Evolutionary conservation across 2,329 filamentous ascomycete genomes (phyloP).

Genomic region (Exophiala sp.): DNA sequence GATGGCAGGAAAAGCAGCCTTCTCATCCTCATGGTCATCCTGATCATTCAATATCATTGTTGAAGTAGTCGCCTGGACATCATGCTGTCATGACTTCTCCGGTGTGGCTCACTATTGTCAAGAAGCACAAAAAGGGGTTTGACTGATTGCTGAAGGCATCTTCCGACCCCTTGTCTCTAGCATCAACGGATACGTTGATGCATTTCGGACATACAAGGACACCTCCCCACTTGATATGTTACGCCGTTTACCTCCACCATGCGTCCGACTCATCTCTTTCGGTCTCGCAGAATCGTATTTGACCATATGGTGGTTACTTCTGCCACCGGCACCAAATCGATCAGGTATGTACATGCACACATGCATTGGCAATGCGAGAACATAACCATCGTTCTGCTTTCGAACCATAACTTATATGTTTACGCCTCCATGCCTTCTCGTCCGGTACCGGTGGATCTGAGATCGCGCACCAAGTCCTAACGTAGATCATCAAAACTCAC

Average conservation of each 20-base stretch:
- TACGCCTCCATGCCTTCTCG: not conserved
- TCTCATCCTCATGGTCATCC: not conserved
- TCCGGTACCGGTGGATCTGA: not conserved
- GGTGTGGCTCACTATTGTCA: not conserved
- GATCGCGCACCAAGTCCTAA: not conserved
- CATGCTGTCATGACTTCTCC: not conserved
- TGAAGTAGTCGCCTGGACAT: not conserved
- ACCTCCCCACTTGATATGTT: not conserved
- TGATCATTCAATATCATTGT: not conserved
- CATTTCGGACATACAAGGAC: slow-evolving; percentile 4
- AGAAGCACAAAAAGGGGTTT: not conserved
- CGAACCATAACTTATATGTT: not conserved
- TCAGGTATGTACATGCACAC: too few species aligned
- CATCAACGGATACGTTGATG: not conserved
- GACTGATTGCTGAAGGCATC: not conserved
- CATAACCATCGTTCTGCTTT: not conserved
- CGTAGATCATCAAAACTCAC: not conserved
- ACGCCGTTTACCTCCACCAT: not conserved
- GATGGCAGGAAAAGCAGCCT: not conserved
- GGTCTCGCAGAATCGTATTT: not conserved
- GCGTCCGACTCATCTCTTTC: not conserved
- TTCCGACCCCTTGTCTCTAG: not conserved
- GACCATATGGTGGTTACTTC: not conserved
- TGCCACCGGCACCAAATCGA: too few species aligned
- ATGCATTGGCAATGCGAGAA: not conserved